Percentiles rank a stretch among this genome's conserved stretches.
Conservation (phyloP, 2,329 filamentous ascomycete genomes). For the Dryadomyces quercus-mongolicae region DNA sequence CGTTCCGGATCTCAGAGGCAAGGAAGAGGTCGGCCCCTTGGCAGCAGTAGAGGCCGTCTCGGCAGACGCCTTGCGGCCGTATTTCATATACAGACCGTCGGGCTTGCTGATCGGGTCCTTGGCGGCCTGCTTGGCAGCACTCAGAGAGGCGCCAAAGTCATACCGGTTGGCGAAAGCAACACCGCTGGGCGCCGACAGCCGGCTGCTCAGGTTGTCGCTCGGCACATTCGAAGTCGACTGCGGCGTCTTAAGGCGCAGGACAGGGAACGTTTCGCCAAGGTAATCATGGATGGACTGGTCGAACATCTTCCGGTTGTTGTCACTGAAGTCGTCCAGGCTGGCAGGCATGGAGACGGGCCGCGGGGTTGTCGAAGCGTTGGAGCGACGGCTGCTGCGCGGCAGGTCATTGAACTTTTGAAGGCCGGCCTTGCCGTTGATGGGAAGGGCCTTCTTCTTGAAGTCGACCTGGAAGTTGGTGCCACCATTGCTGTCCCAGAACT, state of each 20-base stretch:
- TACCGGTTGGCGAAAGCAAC: slow-evolving; percentile 87
- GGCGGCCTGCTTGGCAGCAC: slow-evolving; percentile 65
- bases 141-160: slow-evolving; percentile 87
- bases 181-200: slow-evolving; percentile 43
- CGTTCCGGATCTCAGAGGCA: slow-evolving; percentile 7
- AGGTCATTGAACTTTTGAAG: slow-evolving; percentile 27
- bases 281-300: slow-evolving; percentile 49
- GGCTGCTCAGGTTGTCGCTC: slow-evolving; percentile 44
- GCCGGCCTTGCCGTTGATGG: slow-evolving; percentile 44
- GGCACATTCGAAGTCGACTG: slow-evolving; percentile 52
- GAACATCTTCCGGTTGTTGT: slow-evolving; percentile 44
- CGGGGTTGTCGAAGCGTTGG: slow-evolving; percentile 26
- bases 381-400: slow-evolving; percentile 57
- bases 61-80: slow-evolving; percentile 24
- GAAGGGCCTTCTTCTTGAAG: slow-evolving; percentile 68
- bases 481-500: slow-evolving; percentile 93
- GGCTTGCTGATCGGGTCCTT: slow-evolving; percentile 44
- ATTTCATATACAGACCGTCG: slow-evolving; percentile 47
- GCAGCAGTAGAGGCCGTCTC: slow-evolving; percentile 1
- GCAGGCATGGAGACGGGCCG: slow-evolving; percentile 43
- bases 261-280: slow-evolving; percentile 47
- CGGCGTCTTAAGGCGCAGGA: slow-evolving; percentile 58
- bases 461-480: slow-evolving; percentile 85
- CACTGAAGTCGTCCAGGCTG: slow-evolving; percentile 60
- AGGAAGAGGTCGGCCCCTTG: slow-evolving; percentile 9